Evolutionary conservation across 768 basidiomycete species (phyloP).

Genomic region (Amanita brunnescens): DNA sequence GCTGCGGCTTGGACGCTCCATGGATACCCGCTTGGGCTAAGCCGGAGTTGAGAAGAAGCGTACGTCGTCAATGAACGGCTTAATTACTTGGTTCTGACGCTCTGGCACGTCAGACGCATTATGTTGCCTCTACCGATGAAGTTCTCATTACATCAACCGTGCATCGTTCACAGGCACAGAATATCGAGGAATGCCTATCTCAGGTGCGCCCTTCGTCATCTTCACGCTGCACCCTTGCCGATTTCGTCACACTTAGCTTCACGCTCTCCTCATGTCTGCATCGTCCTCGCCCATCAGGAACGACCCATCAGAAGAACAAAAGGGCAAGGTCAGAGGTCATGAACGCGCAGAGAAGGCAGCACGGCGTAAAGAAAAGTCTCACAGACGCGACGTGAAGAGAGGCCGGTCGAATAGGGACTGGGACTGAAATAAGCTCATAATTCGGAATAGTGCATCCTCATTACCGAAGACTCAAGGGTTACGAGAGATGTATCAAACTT

Average conservation of each 20-base stretch:
- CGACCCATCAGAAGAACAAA: slow-evolving; percentile 47
- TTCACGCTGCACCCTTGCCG: neutral
- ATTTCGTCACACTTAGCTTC: slow-evolving; percentile 34
- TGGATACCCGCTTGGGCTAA: slow-evolving; percentile 72
- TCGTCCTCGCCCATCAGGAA: slow-evolving; percentile 39
- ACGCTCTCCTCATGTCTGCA: slow-evolving; percentile 38
- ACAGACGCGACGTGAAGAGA: slow-evolving; percentile 44
- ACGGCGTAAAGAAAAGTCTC: slow-evolving; percentile 41
- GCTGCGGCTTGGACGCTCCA: slow-evolving; percentile 44
- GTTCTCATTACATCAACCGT: slow-evolving; percentile 61
- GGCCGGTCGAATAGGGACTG: slow-evolving; percentile 15
- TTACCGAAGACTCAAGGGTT: neutral
- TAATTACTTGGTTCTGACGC: neutral
- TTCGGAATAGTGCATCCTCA: neutral
- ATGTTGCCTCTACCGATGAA: slow-evolving; percentile 58
- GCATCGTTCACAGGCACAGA: slow-evolving; percentile 71
- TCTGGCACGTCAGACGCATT: slow-evolving; percentile 40
- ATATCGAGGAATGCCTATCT: slow-evolving; percentile 59
- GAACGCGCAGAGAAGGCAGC: slow-evolving; percentile 38
- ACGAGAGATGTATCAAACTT: neutral
- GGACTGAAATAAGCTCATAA: neutral
- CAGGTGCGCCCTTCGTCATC: slow-evolving; percentile 37
- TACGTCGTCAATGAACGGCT: slow-evolving; percentile 23
- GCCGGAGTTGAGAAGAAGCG: slow-evolving; percentile 36
- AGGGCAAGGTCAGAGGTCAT: slow-evolving; percentile 40